Base-by-base conservation (phyloP, 2,329 filamentous ascomycete genomes). In the Fusarium sp. region DNA sequence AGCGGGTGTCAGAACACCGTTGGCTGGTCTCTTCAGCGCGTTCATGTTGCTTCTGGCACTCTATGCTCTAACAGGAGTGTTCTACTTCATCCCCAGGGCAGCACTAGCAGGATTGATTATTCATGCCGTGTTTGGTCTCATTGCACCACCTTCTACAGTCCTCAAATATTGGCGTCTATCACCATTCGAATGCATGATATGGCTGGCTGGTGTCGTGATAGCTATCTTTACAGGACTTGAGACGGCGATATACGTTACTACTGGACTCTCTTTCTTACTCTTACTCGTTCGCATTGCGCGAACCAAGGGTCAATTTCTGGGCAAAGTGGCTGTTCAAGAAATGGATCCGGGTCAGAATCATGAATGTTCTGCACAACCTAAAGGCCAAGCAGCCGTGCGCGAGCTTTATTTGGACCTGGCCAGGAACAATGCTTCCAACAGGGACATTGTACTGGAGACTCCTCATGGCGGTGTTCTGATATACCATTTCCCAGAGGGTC, bases 121-220 rank as follows among this genome's bases (percentile, higher is more conserved):
- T 65, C 92, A 96, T 77, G 92, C 92, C 5, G 92, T 96, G 1
- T 89, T 88, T 69, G 92, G 94, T 73, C 80, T 94, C 46, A 87
- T 94, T 72, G 90, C 90, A 0, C 87, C 90, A 2, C 92, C 92
- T 2, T 90, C 90, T 69, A 89, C 87, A 0, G 84, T 94, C 3
- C 93, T 92, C 78, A 88, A 90, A 62, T 94, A 93, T 80, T 94
- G 92, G 92, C 84, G 87, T 41, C 86, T 93, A 0, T 91, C 90
- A 0, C 92, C 92, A 0, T 73, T 93, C 0, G 92, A 95, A 74
- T 87, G 91, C 1, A 62, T 91, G 43, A 91, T 94, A 72, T 95
- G 93, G 85, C 87, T 94, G 60, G 83, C 86, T 30, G 91, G 92
- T 71, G 90, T 94, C 8, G 76, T 92, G 14, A 70, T 84, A n/a